phyloP scores from a whole-genome alignment of 192 early-diverging fungal species.

The Coemansia guatemalensis region DNA sequence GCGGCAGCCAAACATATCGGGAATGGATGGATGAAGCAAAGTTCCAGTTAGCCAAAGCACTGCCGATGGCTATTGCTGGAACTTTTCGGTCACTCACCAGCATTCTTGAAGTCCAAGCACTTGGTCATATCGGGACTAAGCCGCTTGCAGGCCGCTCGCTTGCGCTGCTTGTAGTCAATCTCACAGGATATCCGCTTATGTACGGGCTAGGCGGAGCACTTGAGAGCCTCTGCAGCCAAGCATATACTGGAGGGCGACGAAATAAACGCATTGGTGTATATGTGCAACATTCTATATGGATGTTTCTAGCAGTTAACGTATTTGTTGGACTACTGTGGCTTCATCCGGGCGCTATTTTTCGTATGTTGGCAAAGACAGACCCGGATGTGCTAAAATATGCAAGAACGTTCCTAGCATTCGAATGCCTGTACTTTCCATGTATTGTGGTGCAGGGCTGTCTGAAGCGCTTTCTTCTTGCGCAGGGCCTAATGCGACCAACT shows the following conservation, averaged over 20 bases:
- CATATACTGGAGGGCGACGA: conserved; percentile 63
- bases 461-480: conserved; percentile 82
- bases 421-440: conserved; percentile 74
- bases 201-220: conserved; percentile 73
- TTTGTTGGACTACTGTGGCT: conserved; percentile 39
- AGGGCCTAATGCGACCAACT: conserved; percentile 87
- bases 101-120: conserved; percentile 61
- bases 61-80: conserved; percentile 64
- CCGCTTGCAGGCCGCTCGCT: conserved; percentile 69
- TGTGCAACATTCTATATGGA: conserved; percentile 80
- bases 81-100: conserved; percentile 63
- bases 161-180: conserved; percentile 69
- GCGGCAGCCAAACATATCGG: background rate
- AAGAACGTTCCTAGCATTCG: conserved; percentile 62
- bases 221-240: conserved; percentile 76
- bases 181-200: conserved; percentile 74
- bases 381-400: conserved; percentile 66
- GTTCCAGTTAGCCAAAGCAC: conserved; percentile 33
- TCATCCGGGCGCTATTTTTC: conserved; percentile 53
- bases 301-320: conserved; percentile 51
- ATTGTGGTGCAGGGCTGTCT: conserved; percentile 79
- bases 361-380: conserved; percentile 74
- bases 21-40: conserved; percentile 32
- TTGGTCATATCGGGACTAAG: conserved; percentile 62
- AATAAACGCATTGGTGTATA: conserved; percentile 64